Evolutionary conservation across 306 rosid genomes (phyloP).

Genomic region (Hylodesmum podocarpum): DNA sequence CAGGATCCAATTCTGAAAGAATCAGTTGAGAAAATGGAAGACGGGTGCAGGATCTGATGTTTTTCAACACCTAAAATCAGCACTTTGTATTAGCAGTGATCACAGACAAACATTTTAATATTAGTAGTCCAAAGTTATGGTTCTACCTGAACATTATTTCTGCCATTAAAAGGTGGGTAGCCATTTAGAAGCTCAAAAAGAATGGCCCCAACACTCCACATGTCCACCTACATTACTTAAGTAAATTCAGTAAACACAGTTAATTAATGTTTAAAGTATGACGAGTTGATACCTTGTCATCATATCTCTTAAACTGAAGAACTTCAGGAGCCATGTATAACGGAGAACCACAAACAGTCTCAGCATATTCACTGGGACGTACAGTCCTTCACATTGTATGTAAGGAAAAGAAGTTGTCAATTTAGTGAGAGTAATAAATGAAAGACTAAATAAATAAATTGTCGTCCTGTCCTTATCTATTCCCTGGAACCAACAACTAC

Average conservation of each 20-base stretch:
- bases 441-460: neutral
- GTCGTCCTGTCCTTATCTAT: neutral
- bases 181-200: conserved; percentile 77
- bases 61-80: conserved; percentile 50
- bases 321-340: conserved; percentile 71
- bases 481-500: conserved; percentile 35
- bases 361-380: conserved; percentile 45
- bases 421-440: neutral
- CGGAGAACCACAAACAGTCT: conserved; percentile 67
- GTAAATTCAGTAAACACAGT: conserved; percentile 3
- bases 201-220: conserved; percentile 77
- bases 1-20: conserved; percentile 47
- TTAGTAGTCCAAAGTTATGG: neutral
- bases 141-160: conserved; percentile 61
- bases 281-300: conserved; percentile 45
- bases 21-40: conserved; percentile 55
- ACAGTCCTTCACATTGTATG: conserved; percentile 33
- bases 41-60: conserved; percentile 44
- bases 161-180: conserved; percentile 63
- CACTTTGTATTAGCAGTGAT: conserved; percentile 9
- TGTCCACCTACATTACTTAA: conserved; percentile 48
- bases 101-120: neutral
- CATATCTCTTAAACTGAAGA: conserved; percentile 61
- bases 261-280: neutral
- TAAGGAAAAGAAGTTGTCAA: conserved; percentile 5